Evolutionary conservation across 1,284 basidiomycete genomes (phyloP).

Genomic region (Termitomyces sp.): DNA sequence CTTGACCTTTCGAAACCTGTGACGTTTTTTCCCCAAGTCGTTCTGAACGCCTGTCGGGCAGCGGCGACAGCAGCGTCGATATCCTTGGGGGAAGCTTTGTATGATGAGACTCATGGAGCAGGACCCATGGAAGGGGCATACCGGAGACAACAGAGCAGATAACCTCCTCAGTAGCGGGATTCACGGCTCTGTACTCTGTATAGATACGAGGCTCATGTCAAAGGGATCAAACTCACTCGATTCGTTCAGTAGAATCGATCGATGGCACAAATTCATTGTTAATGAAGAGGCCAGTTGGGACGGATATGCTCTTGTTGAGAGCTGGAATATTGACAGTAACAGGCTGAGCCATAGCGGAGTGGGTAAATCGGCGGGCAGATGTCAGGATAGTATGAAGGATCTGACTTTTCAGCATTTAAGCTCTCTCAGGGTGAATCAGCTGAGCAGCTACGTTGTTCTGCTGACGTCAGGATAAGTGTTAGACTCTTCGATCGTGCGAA

Average conservation of each 20-base stretch:
- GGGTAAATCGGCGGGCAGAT: not conserved
- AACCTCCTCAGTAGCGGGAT: constrained; percentile 71
- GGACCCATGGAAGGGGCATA: constrained; percentile 25
- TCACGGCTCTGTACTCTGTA: constrained; percentile 45
- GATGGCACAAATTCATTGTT: constrained; percentile 81
- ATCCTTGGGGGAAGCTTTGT: constrained; percentile 65
- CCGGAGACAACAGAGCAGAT: constrained; percentile 68
- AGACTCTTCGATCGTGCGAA: not conserved
- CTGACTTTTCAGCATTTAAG: not conserved
- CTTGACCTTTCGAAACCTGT: constrained; percentile 78
- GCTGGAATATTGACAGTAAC: constrained; percentile 35
- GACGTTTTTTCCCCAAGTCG: constrained; percentile 86
- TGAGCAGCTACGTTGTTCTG: not conserved
- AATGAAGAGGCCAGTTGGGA: constrained; percentile 87
- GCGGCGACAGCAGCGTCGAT: constrained; percentile 81
- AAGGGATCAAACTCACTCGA: constrained; percentile 41
- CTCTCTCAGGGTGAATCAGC: constrained; percentile 1
- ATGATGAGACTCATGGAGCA: constrained; percentile 14
- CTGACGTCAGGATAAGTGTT: not conserved
- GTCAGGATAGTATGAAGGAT: not conserved
- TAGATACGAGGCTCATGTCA: constrained; percentile 13
- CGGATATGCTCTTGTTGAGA: constrained; percentile 47
- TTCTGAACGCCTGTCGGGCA: constrained; percentile 81
- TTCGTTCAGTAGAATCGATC: constrained; percentile 53
- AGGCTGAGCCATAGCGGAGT: constrained; percentile 37